Evolutionary conservation across 257 asterid species (phyloP).

Genomic region (Verbena officinalis): DNA sequence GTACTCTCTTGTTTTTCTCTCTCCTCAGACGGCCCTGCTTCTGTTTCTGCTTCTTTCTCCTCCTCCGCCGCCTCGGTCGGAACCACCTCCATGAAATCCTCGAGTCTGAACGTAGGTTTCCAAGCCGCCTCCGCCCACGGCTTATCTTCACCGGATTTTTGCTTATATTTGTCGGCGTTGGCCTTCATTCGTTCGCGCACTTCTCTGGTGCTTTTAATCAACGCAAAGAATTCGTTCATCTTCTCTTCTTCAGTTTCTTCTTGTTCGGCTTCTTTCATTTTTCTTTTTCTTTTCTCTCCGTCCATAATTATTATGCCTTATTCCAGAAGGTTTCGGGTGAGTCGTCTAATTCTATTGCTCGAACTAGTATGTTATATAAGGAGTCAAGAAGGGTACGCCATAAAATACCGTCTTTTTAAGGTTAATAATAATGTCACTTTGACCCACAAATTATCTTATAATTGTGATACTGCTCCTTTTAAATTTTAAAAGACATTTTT

Average conservation of each 20-base stretch:
- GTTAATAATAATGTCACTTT: no score
- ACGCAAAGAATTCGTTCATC: slow-evolving; percentile 40
- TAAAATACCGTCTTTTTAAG: no score
- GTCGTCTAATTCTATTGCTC: background rate
- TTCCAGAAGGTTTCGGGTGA: background rate
- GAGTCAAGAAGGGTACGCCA: no score
- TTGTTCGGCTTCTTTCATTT: background rate
- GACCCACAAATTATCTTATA: no score
- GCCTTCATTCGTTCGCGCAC: slow-evolving; percentile 18
- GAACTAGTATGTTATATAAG: background rate
- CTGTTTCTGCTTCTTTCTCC: slow-evolving; percentile 14
- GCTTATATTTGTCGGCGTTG: background rate
- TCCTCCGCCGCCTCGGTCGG: background rate
- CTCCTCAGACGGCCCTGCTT: slow-evolving; percentile 3
- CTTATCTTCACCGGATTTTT: background rate
- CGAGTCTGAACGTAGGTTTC: slow-evolving; percentile 36
- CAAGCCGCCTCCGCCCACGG: slow-evolving; percentile 16
- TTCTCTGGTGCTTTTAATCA: slow-evolving; percentile 36
- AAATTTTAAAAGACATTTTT: no score
- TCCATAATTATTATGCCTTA: slow-evolving; percentile 21
- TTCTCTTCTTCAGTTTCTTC: slow-evolving; percentile 31
- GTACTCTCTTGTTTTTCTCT: background rate
- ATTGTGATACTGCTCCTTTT: no score
- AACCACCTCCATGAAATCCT: slow-evolving; percentile 35
- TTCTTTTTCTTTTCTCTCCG: slow-evolving; percentile 32